Percentiles rank a stretch among this genome's conserved stretches.
Evolutionary conservation across 1,139 yeast genomes (phyloP).

Genomic region (Pichia sp.): DNA sequence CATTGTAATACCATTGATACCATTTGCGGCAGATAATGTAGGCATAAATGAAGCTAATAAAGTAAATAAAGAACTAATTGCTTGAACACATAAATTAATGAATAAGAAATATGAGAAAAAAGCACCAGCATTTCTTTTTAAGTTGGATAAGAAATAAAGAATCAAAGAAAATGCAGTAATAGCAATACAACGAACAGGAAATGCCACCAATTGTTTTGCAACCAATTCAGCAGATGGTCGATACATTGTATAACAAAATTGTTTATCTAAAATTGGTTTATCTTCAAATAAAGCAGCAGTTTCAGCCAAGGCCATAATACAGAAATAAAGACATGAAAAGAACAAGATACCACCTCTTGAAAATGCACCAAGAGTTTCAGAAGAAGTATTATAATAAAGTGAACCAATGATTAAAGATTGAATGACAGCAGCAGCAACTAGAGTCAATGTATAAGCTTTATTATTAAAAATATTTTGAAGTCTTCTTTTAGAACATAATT

Average conservation of each 20-base stretch:
- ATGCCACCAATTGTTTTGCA: constrained; percentile 36
- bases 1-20: constrained; percentile 43
- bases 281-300: constrained; percentile 37
- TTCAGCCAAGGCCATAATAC: constrained; percentile 38
- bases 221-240: constrained; percentile 44
- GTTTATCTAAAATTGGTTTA: constrained; percentile 40
- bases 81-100: constrained; percentile 36
- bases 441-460: constrained; percentile 40
- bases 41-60: constrained; percentile 43
- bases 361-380: constrained; percentile 33
- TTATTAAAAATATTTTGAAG: constrained; percentile 45
- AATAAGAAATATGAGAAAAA: constrained; percentile 39
- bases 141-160: constrained; percentile 37
- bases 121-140: constrained; percentile 37
- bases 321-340: constrained; percentile 39
- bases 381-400: constrained; percentile 33
- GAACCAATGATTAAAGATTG: constrained; percentile 39
- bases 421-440: constrained; percentile 41
- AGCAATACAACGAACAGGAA: constrained; percentile 34
- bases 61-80: constrained; percentile 41
- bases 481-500: constrained; percentile 40
- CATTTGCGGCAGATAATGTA: constrained; percentile 45
- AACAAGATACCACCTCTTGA: constrained; percentile 37
- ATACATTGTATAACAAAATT: constrained; percentile 38
- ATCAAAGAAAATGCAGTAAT: constrained; percentile 34